phyloP scores from a whole-genome alignment of 169 alveolate genomes.

The Condylostoma magnum region DNA sequence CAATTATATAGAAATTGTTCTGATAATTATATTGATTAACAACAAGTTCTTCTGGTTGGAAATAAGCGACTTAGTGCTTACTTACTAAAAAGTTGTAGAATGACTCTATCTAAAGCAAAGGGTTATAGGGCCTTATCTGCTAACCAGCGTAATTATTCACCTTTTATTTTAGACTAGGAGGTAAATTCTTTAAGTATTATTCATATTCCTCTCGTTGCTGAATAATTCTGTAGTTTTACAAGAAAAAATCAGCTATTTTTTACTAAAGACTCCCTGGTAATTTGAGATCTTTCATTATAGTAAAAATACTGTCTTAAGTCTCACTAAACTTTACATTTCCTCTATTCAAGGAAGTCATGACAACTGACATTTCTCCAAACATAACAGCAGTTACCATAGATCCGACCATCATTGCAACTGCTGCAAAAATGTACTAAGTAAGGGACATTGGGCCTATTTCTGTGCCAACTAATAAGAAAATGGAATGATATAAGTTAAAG shows the following conservation, averaged over 20 bases:
- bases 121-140: background rate
- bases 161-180: slow-evolving; percentile 9
- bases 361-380: slow-evolving; percentile 14
- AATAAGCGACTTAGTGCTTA: background rate
- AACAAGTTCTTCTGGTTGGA: slow-evolving; percentile 13
- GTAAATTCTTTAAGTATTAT: background rate
- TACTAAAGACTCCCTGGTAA: background rate
- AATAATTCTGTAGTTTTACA: background rate
- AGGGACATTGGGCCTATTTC: background rate
- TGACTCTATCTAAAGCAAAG: too few species aligned
- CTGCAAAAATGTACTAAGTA: background rate
- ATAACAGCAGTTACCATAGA: slow-evolving; percentile 7
- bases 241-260: slow-evolving; percentile 5
- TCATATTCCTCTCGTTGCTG: slow-evolving; percentile 15
- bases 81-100: background rate
- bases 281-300: slow-evolving; percentile 8
- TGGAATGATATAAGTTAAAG: background rate
- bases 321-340: background rate
- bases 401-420: background rate
- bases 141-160: background rate
- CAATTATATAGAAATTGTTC: background rate
- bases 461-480: background rate
- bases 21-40: slow-evolving; percentile 6
- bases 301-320: background rate
- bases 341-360: background rate